These are phyloP conservation scores for Penicillium nordicum DNA, from an alignment of 2,329 filamentous ascomycete species.

Conservation along the genomic window DNA sequence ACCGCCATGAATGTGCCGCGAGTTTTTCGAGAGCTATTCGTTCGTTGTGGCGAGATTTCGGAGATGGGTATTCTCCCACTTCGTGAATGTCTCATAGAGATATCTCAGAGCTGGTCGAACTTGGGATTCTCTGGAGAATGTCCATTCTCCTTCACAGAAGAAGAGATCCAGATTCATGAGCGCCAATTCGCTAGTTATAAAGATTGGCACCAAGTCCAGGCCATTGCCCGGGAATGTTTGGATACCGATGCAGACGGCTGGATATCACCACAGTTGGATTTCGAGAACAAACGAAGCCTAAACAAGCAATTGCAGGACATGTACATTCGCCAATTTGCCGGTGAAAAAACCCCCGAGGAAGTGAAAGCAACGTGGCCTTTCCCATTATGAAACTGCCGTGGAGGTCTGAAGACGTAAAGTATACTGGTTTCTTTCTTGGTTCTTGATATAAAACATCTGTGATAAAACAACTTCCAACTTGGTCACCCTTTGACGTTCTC, in stretches of 20 bases:
- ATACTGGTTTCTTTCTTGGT: neutral
- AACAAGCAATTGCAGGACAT: neutral
- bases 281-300: neutral
- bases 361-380: neutral
- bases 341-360: neutral
- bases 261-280: neutral
- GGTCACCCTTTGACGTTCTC: slow-evolving; percentile 7
- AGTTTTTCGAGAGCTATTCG: neutral
- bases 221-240: neutral
- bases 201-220: neutral
- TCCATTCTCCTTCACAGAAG: neutral
- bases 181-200: neutral
- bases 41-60: neutral
- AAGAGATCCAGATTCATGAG: neutral
- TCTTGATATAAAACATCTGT: neutral
- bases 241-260: neutral
- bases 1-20: neutral
- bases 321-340: neutral
- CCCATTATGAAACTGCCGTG: neutral
- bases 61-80: neutral
- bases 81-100: neutral
- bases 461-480: neutral
- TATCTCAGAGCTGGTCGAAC: neutral
- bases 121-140: neutral
- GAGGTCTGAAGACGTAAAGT: neutral